Conservation (phyloP, 2,329 filamentous ascomycete species). For the Trichoderma aggressivum region DNA sequence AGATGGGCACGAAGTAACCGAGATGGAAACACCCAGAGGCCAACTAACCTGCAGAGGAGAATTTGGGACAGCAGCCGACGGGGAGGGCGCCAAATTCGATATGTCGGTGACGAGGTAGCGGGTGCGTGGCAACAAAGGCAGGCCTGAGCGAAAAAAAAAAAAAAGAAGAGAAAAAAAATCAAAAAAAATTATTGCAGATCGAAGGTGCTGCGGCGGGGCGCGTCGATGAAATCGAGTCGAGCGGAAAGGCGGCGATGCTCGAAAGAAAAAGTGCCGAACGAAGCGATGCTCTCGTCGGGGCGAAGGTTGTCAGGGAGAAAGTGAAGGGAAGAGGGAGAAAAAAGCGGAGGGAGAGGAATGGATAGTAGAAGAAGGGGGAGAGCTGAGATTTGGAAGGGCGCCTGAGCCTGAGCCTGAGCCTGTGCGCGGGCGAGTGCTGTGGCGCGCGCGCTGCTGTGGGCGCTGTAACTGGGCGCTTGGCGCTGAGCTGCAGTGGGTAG, state of each 20-base stretch:
- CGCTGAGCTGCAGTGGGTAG: constrained; percentile 8
- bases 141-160: neutral
- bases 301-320: constrained; percentile 10
- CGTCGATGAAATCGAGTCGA: constrained; percentile 4
- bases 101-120: constrained; percentile 19
- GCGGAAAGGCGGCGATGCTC: constrained; percentile 13
- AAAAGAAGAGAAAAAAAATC: constrained; percentile 7
- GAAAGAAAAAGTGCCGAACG: constrained; percentile 8
- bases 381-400: constrained; percentile 14
- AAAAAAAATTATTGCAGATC: constrained; percentile 4
- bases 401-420: constrained; percentile 14
- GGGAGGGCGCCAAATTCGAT: neutral
- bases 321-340: constrained; percentile 9
- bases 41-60: constrained; percentile 13
- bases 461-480: constrained; percentile 14
- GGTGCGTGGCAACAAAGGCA: constrained; percentile 2
- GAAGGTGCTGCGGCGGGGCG: neutral
- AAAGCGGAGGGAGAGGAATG: constrained; percentile 8
- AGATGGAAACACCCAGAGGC: neutral
- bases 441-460: constrained; percentile 15
- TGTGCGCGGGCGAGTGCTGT: constrained; percentile 12
- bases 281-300: constrained; percentile 21
- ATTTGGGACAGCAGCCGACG: neutral
- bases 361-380: neutral
- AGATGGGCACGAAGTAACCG: neutral